Evolutionary conservation across 2,329 filamentous ascomycete species (phyloP).

Genomic region (Diaporthe humulicola): DNA sequence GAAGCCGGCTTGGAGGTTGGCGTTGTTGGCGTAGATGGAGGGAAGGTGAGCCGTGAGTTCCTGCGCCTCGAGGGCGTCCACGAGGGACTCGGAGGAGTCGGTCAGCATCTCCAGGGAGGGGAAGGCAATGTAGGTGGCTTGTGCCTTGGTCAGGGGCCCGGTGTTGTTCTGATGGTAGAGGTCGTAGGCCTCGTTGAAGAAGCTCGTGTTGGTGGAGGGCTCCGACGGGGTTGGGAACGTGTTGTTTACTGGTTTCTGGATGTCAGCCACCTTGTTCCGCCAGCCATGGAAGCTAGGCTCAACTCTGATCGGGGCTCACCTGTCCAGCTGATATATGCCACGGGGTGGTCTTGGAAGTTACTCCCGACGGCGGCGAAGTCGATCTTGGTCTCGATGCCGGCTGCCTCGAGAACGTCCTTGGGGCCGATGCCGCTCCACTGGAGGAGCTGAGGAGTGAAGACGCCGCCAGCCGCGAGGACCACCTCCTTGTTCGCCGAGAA

Average conservation of each 20-base stretch:
- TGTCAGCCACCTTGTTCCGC: background rate
- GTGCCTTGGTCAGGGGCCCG: constrained; percentile 4
- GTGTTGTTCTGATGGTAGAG: constrained; percentile 14
- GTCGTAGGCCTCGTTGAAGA: constrained; percentile 20
- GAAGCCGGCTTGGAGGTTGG: background rate
- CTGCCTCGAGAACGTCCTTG: background rate
- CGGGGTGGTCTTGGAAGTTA: constrained; percentile 5
- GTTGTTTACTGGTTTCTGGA: background rate
- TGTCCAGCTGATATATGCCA: constrained; percentile 17
- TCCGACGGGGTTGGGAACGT: background rate
- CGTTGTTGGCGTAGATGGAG: background rate
- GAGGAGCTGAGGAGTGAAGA: constrained; percentile 6
- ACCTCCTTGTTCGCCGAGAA: constrained; percentile 17
- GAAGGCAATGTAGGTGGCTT: constrained; percentile 14
- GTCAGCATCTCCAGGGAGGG: constrained; percentile 5
- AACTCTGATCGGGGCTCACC: background rate
- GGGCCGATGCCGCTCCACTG: constrained; percentile 12
- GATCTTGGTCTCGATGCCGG: constrained; percentile 6
- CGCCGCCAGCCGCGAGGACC: background rate
- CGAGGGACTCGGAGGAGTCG: background rate
- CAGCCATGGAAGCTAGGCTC: background rate
- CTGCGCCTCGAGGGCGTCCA: background rate
- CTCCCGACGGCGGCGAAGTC: background rate
- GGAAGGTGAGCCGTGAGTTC: background rate
- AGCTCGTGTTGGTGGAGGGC: background rate